phyloP scores from a whole-genome alignment of 176 grass and related monocot species.

The Themeda triandra region DNA sequence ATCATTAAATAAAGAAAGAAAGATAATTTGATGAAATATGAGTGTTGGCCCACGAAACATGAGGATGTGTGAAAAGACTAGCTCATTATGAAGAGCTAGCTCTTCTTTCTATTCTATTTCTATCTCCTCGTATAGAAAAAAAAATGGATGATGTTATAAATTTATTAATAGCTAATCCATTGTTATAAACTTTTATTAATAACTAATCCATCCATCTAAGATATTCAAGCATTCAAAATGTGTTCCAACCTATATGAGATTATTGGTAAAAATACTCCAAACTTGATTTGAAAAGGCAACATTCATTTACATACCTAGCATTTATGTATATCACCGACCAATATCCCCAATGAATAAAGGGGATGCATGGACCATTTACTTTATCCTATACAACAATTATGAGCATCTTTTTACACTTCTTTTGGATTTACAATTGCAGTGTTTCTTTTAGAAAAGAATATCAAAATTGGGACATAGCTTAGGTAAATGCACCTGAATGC shows the following conservation, averaged over 20 bases:
- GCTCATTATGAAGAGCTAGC: too few species aligned
- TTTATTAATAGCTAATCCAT: not conserved
- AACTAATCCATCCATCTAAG: not conserved
- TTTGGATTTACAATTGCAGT: not conserved
- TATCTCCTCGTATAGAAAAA: too few species aligned
- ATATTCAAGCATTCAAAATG: not conserved
- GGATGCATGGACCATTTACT: not conserved
- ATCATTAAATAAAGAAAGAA: too few species aligned
- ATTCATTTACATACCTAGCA: not conserved
- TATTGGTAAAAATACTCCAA: too few species aligned
- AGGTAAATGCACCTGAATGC: constrained; percentile 11
- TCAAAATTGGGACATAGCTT: not conserved
- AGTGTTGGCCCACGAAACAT: too few species aligned
- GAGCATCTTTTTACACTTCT: not conserved
- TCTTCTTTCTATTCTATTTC: too few species aligned
- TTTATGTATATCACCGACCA: not conserved
- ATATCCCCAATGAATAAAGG: not conserved
- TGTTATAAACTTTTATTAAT: too few species aligned
- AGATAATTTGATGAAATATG: too few species aligned
- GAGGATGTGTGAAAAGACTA: not conserved
- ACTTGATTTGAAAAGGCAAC: too few species aligned
- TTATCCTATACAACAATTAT: not conserved
- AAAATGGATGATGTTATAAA: too few species aligned
- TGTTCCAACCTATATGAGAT: not conserved
- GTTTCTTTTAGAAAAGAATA: not conserved